Conservation (phyloP, 2,329 filamentous ascomycete species). For the Davidsoniella australis region DNA sequence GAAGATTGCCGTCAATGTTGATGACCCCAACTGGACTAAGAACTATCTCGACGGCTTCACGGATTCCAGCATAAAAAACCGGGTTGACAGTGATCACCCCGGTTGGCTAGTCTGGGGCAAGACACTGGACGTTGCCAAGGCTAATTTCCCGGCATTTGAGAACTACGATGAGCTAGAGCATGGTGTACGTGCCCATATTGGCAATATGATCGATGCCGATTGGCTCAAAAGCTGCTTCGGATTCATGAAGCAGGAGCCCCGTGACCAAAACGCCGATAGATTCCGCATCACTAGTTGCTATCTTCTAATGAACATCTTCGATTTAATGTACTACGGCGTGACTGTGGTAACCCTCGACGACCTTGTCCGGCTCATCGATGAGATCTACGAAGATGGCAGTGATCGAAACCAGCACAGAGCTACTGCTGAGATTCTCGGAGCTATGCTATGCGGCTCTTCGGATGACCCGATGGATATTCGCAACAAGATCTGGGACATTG, state of each 20-base stretch:
- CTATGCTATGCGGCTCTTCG: constrained; percentile 61
- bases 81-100: constrained; percentile 78
- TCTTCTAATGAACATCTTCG: constrained; percentile 76
- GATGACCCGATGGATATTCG: constrained; percentile 62
- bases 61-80: constrained; percentile 58
- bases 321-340: constrained; percentile 66
- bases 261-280: constrained; percentile 63
- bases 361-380: constrained; percentile 60
- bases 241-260: constrained; percentile 90
- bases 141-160: constrained; percentile 49
- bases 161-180: constrained; percentile 68
- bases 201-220: constrained; percentile 56
- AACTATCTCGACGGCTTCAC: constrained; percentile 65
- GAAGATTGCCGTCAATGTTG: constrained; percentile 51
- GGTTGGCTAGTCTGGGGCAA: constrained; percentile 96
- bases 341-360: constrained; percentile 72
- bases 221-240: constrained; percentile 84
- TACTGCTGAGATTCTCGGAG: constrained; percentile 82
- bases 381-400: constrained; percentile 77
- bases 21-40: constrained; percentile 62
- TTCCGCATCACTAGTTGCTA: constrained; percentile 82
- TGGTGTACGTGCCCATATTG: constrained; percentile 60
- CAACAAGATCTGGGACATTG: constrained; percentile 70
- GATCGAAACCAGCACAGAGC: constrained; percentile 97
- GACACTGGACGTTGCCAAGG: constrained; percentile 61